Evolutionary conservation across 1,139 yeast genomes (phyloP).

Genomic region (Nadsonia commutata): DNA sequence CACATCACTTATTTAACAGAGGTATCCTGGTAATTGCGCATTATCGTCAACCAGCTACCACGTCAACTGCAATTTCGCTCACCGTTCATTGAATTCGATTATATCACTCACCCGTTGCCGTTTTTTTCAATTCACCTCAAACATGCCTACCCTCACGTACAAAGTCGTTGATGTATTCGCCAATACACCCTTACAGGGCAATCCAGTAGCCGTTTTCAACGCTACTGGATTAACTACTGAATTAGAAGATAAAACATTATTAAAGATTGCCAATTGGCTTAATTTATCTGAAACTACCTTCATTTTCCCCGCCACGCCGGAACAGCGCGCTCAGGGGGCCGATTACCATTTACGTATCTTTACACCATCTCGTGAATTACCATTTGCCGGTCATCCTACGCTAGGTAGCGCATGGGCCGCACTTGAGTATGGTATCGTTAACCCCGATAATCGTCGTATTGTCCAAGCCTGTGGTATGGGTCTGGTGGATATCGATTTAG

Average conservation of each 20-base stretch:
- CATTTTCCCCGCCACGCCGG: conserved; percentile 26
- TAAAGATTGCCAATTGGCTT: conserved; percentile 37
- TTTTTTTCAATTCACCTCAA: too few species aligned
- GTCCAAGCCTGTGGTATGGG: background rate
- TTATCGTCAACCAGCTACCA: too few species aligned
- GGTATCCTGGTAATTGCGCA: too few species aligned
- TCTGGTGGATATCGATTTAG: background rate
- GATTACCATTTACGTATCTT: conserved; percentile 37
- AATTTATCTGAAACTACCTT: conserved; percentile 43
- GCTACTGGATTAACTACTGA: conserved; percentile 11
- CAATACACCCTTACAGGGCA: conserved; percentile 29
- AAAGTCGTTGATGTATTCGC: conserved; percentile 34
- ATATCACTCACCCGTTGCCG: too few species aligned
- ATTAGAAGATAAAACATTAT: conserved; percentile 25
- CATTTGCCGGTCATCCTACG: conserved; percentile 49
- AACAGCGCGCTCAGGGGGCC: conserved; percentile 20
- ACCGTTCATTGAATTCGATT: too few species aligned
- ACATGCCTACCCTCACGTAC: background rate
- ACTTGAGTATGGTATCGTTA: background rate
- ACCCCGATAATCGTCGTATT: background rate
- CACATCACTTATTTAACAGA: too few species aligned
- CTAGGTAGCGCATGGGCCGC: conserved; percentile 28
- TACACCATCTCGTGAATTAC: conserved; percentile 31
- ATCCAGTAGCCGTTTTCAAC: conserved; percentile 37
- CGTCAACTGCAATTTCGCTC: too few species aligned